Conservation (phyloP, 495 filamentous ascomycete species). For the Evansstolkia leycettana region DNA sequence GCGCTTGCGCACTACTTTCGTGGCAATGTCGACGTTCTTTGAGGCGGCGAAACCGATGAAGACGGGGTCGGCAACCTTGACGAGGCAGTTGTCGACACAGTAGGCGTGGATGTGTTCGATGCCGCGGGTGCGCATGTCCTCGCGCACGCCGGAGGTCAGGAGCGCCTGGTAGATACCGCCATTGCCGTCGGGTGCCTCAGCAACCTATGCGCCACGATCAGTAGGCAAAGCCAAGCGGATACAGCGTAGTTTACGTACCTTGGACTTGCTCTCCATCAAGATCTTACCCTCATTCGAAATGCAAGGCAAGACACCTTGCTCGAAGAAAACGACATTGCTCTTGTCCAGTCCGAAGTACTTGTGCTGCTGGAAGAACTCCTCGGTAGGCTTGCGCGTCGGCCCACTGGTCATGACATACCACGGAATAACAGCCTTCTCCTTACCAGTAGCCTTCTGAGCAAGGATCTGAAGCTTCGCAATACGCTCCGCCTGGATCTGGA, state of each 20-base stretch:
- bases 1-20: conserved; percentile 97
- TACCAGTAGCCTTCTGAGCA: conserved; percentile 57
- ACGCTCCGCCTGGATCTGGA: conserved; percentile 93
- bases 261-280: conserved; percentile 77
- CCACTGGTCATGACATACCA: conserved; percentile 99
- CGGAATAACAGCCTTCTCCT: conserved; percentile 60
- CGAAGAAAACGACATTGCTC: conserved; percentile 84
- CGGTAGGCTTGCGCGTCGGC: conserved; percentile 83
- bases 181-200: conserved; percentile 97
- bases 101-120: conserved; percentile 96
- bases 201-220: conserved; percentile 36
- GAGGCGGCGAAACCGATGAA: conserved; percentile 90
- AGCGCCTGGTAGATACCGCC: conserved; percentile 94
- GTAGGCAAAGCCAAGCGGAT: not conserved
- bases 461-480: conserved; percentile 79
- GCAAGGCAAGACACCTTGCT: conserved; percentile 93
- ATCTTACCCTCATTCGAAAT: conserved; percentile 98
- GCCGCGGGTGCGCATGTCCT: conserved; percentile 77
- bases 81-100: conserved; percentile 98
- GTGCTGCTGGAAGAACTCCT: conserved; percentile 83
- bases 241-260: conserved; percentile 32
- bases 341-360: conserved; percentile 79
- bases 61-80: conserved; percentile 88
- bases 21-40: conserved; percentile 88
- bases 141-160: conserved; percentile 65